phyloP scores from a whole-genome alignment of 2,329 filamentous ascomycete species.

The Phialocephala sp. region DNA sequence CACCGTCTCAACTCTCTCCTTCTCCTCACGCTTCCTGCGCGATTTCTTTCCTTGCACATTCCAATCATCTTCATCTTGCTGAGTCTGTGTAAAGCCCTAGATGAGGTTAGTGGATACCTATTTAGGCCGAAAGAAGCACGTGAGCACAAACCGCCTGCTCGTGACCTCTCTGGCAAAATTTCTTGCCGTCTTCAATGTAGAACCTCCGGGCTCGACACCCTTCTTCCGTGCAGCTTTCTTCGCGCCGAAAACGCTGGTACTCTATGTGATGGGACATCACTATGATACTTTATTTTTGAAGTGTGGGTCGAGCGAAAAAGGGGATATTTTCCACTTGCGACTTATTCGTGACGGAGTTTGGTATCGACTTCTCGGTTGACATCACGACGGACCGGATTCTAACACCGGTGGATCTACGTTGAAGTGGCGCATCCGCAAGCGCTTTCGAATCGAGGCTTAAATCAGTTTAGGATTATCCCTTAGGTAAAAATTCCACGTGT shows the following conservation, averaged over 20 bases:
- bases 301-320: neutral
- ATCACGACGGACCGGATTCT: neutral
- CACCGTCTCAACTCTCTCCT: conserved; percentile 60
- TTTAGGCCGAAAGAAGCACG: neutral
- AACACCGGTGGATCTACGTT: neutral
- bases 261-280: conserved; percentile 42
- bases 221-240: conserved; percentile 58
- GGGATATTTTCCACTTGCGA: neutral
- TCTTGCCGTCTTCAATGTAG: conserved; percentile 66
- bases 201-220: conserved; percentile 65
- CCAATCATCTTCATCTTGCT: conserved; percentile 72
- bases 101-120: conserved; percentile 31
- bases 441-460: neutral
- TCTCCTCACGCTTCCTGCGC: conserved; percentile 65
- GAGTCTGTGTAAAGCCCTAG: conserved; percentile 48
- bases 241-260: conserved; percentile 47
- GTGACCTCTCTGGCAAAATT: conserved; percentile 70
- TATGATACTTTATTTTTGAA: neutral
- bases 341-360: neutral
- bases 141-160: conserved; percentile 59
- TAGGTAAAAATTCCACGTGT: neutral
- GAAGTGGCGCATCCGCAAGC: neutral
- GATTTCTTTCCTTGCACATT: conserved; percentile 61
- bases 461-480: neutral
- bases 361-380: neutral